Percentiles rank a stretch among this genome's conserved stretches.
Conservation (phyloP, 192 early-diverging fungal genomes). For the Coemansia sp. region DNA sequence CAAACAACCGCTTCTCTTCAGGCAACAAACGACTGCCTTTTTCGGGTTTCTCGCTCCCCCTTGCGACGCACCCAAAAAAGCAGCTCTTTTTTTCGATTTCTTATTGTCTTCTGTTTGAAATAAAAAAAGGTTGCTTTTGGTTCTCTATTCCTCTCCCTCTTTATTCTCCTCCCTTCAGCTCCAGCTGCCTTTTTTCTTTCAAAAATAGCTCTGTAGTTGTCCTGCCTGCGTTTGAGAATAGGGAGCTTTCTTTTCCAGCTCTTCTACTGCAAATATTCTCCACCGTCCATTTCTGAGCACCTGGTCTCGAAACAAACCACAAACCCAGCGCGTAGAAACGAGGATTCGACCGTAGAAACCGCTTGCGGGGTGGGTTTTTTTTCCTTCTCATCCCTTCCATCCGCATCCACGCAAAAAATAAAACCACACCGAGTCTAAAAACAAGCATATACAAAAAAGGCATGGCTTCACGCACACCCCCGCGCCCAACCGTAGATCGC, state of each 20-base stretch:
- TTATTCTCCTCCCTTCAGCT: neutral
- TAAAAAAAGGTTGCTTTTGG: neutral
- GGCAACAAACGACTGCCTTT: neutral
- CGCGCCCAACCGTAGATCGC: constrained; percentile 15
- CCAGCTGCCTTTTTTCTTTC: neutral
- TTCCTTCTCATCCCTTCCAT: neutral
- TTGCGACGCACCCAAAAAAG: neutral
- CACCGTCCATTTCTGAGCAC: constrained; percentile 2
- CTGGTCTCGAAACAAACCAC: neutral
- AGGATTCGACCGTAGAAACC: neutral
- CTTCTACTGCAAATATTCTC: constrained; percentile 1
- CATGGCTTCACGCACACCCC: constrained; percentile 19
- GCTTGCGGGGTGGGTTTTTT: neutral
- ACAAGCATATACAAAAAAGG: neutral
- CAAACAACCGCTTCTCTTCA: neutral
- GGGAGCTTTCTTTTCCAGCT: neutral
- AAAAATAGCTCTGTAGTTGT: neutral
- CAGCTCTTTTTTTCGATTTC: neutral
- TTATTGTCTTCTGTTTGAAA: neutral
- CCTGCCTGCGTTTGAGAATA: neutral
- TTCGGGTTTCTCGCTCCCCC: neutral
- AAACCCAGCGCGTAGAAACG: constrained; percentile 1
- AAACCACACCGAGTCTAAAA: neutral
- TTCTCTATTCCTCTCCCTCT: neutral
- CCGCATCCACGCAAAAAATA: too few species aligned